Conservation (phyloP, 306 rosid species). For the Erythrophleum fordii region DNA sequence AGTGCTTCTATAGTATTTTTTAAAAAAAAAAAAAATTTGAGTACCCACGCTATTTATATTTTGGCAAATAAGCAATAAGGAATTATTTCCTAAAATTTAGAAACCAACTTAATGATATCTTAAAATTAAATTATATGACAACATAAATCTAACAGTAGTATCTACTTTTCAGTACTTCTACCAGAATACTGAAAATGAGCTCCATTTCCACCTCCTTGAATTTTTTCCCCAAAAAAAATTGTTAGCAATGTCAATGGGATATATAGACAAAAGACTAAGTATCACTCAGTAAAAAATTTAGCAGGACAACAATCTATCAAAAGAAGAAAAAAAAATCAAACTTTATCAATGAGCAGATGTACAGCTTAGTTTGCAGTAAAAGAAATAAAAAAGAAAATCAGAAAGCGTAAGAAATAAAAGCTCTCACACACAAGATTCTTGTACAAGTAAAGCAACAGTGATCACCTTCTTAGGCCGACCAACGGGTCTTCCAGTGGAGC, state of each 20-base stretch:
- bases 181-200: not conserved
- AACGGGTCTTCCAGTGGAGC: slow-evolving; percentile 55
- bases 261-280: not conserved
- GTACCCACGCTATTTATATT: not conserved
- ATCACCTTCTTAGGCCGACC: slow-evolving; percentile 89
- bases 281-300: too few species aligned
- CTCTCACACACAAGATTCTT: not conserved
- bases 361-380: not conserved
- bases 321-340: not conserved
- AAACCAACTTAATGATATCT: not conserved
- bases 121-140: not conserved
- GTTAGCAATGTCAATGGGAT: not conserved
- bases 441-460: not conserved
- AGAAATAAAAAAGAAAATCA: not conserved
- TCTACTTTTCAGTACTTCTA: not conserved
- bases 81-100: not conserved
- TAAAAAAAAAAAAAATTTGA: not conserved
- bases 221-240: not conserved
- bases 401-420: not conserved
- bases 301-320: too few species aligned
- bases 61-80: not conserved
- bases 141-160: not conserved
- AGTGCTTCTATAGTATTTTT: not conserved
- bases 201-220: not conserved
- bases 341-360: not conserved